Conservation (phyloP, 2,329 filamentous ascomycete species). For the Neodidymelliopsis sp. region DNA sequence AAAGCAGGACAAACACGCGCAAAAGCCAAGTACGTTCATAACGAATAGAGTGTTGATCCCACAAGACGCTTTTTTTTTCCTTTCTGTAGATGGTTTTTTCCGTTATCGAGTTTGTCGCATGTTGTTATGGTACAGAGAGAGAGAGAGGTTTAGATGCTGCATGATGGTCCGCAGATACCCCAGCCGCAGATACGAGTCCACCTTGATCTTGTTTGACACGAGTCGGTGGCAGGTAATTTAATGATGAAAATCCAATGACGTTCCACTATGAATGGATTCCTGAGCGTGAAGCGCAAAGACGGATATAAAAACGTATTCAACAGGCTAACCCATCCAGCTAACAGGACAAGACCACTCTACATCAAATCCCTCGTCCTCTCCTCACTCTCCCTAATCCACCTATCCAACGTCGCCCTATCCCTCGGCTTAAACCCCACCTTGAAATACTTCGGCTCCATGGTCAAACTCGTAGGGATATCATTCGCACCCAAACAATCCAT, state of each 20-base stretch:
- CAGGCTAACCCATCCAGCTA: too few relatives aligned
- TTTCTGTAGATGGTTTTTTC: constrained; percentile 24
- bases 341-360: constrained; percentile 14
- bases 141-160: neutral
- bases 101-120: constrained; percentile 13
- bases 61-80: constrained; percentile 29
- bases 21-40: constrained; percentile 29
- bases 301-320: too few relatives aligned
- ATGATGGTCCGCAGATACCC: constrained; percentile 15
- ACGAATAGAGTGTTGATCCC: constrained; percentile 49
- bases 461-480: constrained; percentile 56
- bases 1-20: neutral
- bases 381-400: constrained; percentile 58
- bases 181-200: constrained; percentile 8
- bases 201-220: neutral
- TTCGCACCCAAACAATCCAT: constrained; percentile 57
- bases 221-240: constrained; percentile 9
- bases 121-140: constrained; percentile 9
- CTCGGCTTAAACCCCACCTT: constrained; percentile 58
- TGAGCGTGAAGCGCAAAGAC: too few relatives aligned
- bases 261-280: too few relatives aligned
- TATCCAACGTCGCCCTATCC: constrained; percentile 51
- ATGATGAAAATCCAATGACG: constrained; percentile 5
- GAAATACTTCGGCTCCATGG: constrained; percentile 60
- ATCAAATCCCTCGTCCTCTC: constrained; percentile 53